Evolutionary conservation across 2,329 filamentous ascomycete species (phyloP), one percentile per base, ranked within the genome.

Genomic region (Claviceps capensis): DNA sequence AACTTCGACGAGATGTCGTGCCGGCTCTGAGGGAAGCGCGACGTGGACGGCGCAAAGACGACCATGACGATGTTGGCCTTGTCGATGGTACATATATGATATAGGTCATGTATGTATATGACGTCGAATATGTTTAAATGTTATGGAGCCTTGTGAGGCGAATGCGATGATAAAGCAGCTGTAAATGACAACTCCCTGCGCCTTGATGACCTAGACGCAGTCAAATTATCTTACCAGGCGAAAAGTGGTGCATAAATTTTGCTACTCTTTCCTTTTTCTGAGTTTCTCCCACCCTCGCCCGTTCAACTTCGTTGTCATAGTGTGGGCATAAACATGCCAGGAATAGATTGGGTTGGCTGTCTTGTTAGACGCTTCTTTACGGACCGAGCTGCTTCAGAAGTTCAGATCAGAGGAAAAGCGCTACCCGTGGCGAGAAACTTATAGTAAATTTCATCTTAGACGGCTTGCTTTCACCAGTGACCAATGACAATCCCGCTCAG

Each of bases 121-220:
- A 86, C 64, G 19, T 85, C 57, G 57, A 83, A 85, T 11, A 83
- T 60, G 60, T 86, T 82, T 43, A 85, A 22, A 22, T 22, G 22
- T 22, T 22, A 22, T 73, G 2, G 79, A 75, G 43, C 81, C 64
- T 9, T 60, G 52, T 4, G 66, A 66, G 54, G 76, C 73, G 51
- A 85, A 66, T 14, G 78, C 77, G 45, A 80, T 69, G 8, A 69
- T 61, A 64, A 85, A 85, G 81, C 81, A 85, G 2, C 66, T 58
- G 62, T 83, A 69, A 50, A 76, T 67, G n/a, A 72, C 62, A 69
- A 74, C 68, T 26, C 66, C 63, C 3, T 69, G 69, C 8, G 79
- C 77, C 34, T 73, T 75, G 42, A 76, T 80, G 34, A 83, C 74
- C 54, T 77, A 76, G 77, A 76, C 6, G 75, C 76, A 56, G 83